phyloP scores from a whole-genome alignment of 73 alveolate genomes.

The Effrenium voratum region DNA sequence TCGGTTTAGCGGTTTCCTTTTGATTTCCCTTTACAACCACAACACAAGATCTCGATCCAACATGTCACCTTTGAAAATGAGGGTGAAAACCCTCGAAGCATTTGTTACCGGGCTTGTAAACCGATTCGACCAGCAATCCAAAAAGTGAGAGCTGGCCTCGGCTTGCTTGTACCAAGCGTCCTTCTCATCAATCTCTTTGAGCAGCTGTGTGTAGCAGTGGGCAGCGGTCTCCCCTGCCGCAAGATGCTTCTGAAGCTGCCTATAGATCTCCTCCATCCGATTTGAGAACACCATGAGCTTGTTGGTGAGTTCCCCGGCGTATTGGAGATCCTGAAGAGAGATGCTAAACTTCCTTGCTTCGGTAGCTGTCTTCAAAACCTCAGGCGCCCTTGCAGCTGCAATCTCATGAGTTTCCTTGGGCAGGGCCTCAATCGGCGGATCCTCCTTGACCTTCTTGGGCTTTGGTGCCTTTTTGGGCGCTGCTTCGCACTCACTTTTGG shows the following conservation, averaged over 20 bases:
- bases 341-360: not conserved
- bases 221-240: not conserved
- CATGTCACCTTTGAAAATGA: too few relatives aligned
- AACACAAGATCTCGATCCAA: too few relatives aligned
- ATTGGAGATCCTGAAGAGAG: not conserved
- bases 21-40: too few relatives aligned
- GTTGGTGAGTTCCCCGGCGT: not conserved
- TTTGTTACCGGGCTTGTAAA: too few relatives aligned
- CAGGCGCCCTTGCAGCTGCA: not conserved
- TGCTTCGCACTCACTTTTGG: too few relatives aligned
- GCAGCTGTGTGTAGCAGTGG: not conserved
- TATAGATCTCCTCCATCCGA: not conserved
- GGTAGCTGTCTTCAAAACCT: not conserved
- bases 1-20: too few relatives aligned
- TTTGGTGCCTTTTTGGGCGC: not conserved
- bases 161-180: not conserved
- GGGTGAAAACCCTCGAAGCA: too few relatives aligned
- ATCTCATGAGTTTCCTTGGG: not conserved
- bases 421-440: not conserved
- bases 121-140: too few relatives aligned
- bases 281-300: not conserved
- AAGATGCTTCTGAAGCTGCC: not conserved
- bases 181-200: not conserved
- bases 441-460: not conserved
- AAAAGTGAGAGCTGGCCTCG: constrained; percentile 16